Percentiles rank a stretch among this genome's conserved stretches.
These are phyloP conservation scores for Trifolium pratense DNA, from an alignment of 306 rosid species.

Conservation along the genomic window DNA sequence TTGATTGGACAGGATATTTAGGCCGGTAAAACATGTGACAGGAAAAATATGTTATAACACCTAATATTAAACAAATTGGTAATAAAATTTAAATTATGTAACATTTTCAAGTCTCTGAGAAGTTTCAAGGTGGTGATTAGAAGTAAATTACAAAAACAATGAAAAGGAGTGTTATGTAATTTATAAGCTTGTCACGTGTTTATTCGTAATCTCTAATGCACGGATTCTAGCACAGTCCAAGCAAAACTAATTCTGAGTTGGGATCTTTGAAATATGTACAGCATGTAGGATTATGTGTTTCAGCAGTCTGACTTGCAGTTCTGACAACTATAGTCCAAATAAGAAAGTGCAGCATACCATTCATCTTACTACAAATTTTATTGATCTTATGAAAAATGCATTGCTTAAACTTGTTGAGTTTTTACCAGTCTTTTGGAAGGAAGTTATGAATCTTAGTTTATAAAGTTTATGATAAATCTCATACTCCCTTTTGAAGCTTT, in stretches of 20 bases:
- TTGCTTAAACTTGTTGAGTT: not conserved
- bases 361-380: not conserved
- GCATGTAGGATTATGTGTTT: not conserved
- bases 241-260: not conserved
- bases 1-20: not conserved
- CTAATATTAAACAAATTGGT: not conserved
- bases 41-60: not conserved
- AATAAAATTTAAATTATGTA: not conserved
- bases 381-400: not conserved
- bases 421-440: not conserved
- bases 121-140: not conserved
- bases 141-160: not conserved
- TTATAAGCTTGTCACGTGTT: too few species aligned
- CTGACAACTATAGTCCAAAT: conserved; percentile 5
- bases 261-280: not conserved
- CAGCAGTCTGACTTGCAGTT: not conserved
- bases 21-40: not conserved
- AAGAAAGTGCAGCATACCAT: not conserved
- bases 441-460: conserved; percentile 4
- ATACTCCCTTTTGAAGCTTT: not conserved
- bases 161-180: not conserved
- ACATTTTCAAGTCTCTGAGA: not conserved
- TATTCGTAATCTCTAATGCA: too few species aligned
- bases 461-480: conserved; percentile 12
- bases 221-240: not conserved